These are phyloP conservation scores for Carpinus viminea DNA, from an alignment of 306 rosid species.

Conservation along the genomic window DNA sequence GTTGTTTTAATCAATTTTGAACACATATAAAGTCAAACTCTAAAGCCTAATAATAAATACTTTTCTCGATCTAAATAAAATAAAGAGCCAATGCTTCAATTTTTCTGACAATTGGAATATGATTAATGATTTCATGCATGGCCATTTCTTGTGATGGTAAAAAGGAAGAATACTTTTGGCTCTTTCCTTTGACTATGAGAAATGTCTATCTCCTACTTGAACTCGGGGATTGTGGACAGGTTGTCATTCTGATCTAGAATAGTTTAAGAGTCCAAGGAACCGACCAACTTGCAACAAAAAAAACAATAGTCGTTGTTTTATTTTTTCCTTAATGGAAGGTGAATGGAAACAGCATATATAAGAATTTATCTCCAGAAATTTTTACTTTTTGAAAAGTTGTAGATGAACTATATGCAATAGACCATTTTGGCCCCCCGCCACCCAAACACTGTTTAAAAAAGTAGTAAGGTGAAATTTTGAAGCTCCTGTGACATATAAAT, in stretches of 20 bases:
- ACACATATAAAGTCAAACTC: too few species aligned
- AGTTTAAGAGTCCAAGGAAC: conserved; percentile 28
- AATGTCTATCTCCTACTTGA: neutral
- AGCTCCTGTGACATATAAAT: conserved; percentile 16
- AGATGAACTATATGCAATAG: neutral
- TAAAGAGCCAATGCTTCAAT: neutral
- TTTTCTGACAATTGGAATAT: neutral
- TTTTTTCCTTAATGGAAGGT: conserved; percentile 21
- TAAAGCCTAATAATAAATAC: too few species aligned
- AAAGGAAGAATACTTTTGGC: conserved; percentile 2
- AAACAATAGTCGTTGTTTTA: too few species aligned
- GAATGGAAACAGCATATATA: conserved; percentile 30
- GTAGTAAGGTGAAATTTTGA: neutral
- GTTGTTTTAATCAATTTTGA: too few species aligned
- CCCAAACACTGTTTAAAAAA: neutral
- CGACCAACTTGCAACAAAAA: conserved; percentile 4
- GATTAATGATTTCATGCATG: neutral
- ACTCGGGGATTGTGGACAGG: neutral
- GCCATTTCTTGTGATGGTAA: too few species aligned
- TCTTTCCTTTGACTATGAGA: neutral
- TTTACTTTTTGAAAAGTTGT: conserved; percentile 16
- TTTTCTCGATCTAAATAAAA: neutral
- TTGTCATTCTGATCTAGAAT: conserved; percentile 1
- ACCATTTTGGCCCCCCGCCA: conserved; percentile 25
- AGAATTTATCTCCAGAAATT: conserved; percentile 13